Base-by-base conservation (phyloP, 257 asterid species). In the Nicotiana benthamiana region DNA sequence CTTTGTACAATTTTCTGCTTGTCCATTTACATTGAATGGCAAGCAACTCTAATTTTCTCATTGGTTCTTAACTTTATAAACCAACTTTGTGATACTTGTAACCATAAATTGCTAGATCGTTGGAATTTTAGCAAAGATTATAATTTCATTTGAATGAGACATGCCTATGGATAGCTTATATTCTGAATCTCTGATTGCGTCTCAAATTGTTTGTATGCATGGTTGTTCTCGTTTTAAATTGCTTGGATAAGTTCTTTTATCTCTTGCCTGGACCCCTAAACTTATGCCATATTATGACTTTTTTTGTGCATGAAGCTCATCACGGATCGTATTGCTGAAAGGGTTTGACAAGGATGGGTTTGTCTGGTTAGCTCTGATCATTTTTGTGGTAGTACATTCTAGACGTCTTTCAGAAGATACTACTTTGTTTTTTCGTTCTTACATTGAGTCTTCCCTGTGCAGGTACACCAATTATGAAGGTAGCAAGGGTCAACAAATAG, bases 381-480 rank as follows among this genome's bases (percentile, higher is more conserved):
- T 22, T 84, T 30, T 56, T 70, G 34, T 43, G 27, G 9, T 9
- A 43, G 34, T 17, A 48, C 52, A 83, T 74, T 0, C 43, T 24
- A 74, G 13, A 48, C 16, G 26, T 28, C 61, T 48, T 48, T 74
- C 79, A 74, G 61, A 48, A 74, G 79, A 24, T 3, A 48, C 61
- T 34, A 8, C 28, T 52, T 32, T 59, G 12, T 15, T 65, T 27
- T 60, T 68, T 74, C 34, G 9, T 68, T 34, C 26, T 17, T 26
- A 79, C 9, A 54, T n/a, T 18, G 24, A 20, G 11, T 87, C 60
- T 59, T 16, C 13, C 57, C 8, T 78, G 85, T 79, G 75, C 83
- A 86, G 90, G 90, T 86, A 82, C 79, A 86, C 90, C 75, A 88
- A 86, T 80, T 86, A 88, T 54, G 83, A 78, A 85, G 87, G 91